phyloP scores from a whole-genome alignment of 1,284 basidiomycete genomes.

The Pisolithus thermaeus region DNA sequence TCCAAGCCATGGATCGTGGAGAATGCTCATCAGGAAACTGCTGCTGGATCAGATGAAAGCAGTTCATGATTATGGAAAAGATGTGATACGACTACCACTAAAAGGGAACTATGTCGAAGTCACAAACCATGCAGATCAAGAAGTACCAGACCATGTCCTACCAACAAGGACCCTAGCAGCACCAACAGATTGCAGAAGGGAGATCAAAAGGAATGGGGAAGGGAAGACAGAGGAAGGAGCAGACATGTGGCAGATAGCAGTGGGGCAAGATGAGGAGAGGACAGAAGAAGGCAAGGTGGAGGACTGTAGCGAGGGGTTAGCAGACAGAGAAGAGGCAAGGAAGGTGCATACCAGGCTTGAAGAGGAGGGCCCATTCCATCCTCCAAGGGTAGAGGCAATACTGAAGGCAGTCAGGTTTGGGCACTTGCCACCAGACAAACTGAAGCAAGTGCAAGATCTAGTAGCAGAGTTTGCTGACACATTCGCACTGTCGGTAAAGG shows the following conservation, averaged over 20 bases:
- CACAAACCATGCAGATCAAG: no score
- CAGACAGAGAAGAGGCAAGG: no score
- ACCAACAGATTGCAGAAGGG: no score
- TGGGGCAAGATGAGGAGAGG: background rate
- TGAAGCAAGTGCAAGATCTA: background rate
- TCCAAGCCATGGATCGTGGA: no score
- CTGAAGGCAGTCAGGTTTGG: background rate
- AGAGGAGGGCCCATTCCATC: background rate
- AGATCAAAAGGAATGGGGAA: no score
- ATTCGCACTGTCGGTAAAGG: background rate
- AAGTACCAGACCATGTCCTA: no score
- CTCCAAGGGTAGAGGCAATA: background rate
- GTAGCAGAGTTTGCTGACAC: background rate
- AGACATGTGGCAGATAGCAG: background rate
- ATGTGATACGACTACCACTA: constrained; percentile 1
- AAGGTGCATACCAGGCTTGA: background rate
- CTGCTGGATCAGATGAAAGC: constrained; percentile 13
- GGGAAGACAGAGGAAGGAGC: no score
- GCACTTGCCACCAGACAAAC: background rate
- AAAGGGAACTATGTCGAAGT: background rate
- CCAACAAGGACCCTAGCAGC: background rate
- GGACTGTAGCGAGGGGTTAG: no score
- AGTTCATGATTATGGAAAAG: constrained; percentile 16
- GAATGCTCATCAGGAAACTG: constrained; percentile 22
- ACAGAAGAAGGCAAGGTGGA: no score